phyloP scores from a whole-genome alignment of 495 filamentous ascomycete genomes.

The Aspergillus funiculosus region DNA sequence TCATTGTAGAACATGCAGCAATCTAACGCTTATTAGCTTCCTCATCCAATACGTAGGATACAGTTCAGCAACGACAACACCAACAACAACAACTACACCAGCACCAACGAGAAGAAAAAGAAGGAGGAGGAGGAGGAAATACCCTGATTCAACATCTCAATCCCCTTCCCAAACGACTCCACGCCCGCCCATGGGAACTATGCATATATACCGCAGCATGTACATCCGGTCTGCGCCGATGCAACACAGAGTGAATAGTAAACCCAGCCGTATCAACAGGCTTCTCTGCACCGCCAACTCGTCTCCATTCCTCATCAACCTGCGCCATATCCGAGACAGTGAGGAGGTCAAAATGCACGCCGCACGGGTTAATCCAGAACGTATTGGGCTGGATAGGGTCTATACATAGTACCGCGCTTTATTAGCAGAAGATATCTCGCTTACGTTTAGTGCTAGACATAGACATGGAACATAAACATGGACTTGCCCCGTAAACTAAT shows the following conservation, averaged over 20 bases:
- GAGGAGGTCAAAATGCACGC: slow-evolving; percentile 39
- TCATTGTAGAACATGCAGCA: neutral
- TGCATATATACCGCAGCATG: slow-evolving; percentile 32
- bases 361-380: slow-evolving; percentile 57
- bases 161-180: slow-evolving; percentile 20
- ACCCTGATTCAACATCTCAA: slow-evolving; percentile 22
- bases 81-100: too few relatives aligned
- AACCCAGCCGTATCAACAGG: slow-evolving; percentile 53
- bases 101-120: too few relatives aligned
- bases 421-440: too few relatives aligned
- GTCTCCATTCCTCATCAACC: slow-evolving; percentile 30
- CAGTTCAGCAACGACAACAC: neutral
- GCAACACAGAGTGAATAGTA: slow-evolving; percentile 43
- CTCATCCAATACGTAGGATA: too few relatives aligned
- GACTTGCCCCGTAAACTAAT: slow-evolving; percentile 23
- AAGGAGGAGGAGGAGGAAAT: too few relatives aligned
- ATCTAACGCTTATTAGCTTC: neutral
- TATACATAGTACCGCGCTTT: too few relatives aligned
- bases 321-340: slow-evolving; percentile 29
- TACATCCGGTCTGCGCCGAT: slow-evolving; percentile 28
- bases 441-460: neutral
- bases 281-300: slow-evolving; percentile 31
- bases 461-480: neutral
- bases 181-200: slow-evolving; percentile 24
- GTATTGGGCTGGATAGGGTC: slow-evolving; percentile 29